Base-by-base conservation (phyloP, 176 grass and related monocot genomes). In the Avena insularis region DNA sequence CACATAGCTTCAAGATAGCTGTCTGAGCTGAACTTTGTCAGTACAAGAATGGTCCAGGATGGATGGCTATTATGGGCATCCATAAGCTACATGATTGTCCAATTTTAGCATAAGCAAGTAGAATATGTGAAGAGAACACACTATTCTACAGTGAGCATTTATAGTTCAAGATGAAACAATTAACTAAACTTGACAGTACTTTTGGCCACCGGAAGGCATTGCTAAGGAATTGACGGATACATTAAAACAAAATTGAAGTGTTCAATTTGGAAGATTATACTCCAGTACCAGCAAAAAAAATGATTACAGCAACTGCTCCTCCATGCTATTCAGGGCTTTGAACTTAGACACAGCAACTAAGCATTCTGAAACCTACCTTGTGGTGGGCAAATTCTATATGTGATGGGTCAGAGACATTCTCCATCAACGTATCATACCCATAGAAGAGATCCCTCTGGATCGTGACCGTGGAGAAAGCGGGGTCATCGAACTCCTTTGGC, bases 381-480 rank as follows among this genome's bases (percentile, higher is more conserved):
- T 98, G 97, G 71, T 98, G 97, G 68, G 97, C 97, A 88, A 98
- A 98, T 33, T 98, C 97, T 82, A 98, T 98, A 59, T 98, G 97
- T 0, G 92, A 98, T 2, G 97, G 97, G 89, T 98, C 97, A 72
- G 94, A 98, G 45, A 98, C 97, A 31, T 98, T 98, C 80, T 98
- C 97, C 97, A 98, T 96, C 86, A 98, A 57, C 0, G 94, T 98
- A 69, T 98, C 97, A 74, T 98, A 98, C 9, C 97, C 97, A 81
- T 98, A 98, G 80, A 87, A 98, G 33, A 96, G 46, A 38, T 98
- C 97, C 66, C 97, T 93, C 77, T 98, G 97, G 83, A 98, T 98
- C 1, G 97, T 96, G 66, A 98, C 97, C 4, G 90, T 96, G 43
- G 94, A 98, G 88, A 91, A 98, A 13, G 85, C 82, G 6, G 94